Percentiles rank a stretch among this genome's conserved stretches.
Conservation (phyloP, 108 stramenopile species). For the Mediolabrus comicus region DNA sequence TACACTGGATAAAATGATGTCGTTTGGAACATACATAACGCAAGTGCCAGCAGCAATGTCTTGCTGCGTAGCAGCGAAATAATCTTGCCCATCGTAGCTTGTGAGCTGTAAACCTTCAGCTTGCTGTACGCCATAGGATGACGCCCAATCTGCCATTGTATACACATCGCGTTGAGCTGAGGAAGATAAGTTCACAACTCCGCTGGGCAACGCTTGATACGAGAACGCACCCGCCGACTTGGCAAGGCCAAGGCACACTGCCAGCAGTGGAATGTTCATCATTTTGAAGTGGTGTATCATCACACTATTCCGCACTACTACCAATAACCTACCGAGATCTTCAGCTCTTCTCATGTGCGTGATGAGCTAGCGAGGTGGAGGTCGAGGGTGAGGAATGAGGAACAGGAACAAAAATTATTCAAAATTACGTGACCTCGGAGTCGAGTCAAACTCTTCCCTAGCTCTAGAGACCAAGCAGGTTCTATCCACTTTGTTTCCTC, state of each 20-base stretch:
- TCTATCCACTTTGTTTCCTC: too few relatives aligned
- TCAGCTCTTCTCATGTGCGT: too few relatives aligned
- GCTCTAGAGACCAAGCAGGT: too few relatives aligned
- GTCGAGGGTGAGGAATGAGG: too few relatives aligned
- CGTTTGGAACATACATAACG: slow-evolving; percentile 41
- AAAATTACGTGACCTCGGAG: background rate
- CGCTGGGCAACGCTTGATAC: slow-evolving; percentile 35
- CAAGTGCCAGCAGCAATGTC: slow-evolving; percentile 47
- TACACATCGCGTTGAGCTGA: slow-evolving; percentile 44
- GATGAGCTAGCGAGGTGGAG: too few relatives aligned
- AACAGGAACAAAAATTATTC: background rate
- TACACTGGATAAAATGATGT: slow-evolving; percentile 28
- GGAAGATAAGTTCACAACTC: slow-evolving; percentile 34
- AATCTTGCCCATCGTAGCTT: slow-evolving; percentile 47
- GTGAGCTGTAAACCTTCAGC: slow-evolving; percentile 40
- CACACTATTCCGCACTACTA: too few relatives aligned
- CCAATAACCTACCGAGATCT: too few relatives aligned
- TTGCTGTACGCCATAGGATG: slow-evolving; percentile 41
- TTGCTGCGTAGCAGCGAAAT: slow-evolving; percentile 34
- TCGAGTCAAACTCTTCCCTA: background rate
- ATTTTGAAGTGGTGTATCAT: background rate
- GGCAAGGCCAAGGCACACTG: background rate
- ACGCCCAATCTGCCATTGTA: slow-evolving; percentile 49
- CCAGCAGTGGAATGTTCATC: background rate
- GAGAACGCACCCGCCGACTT: slow-evolving; percentile 18